These are phyloP conservation scores for Petrea volubilis DNA, from an alignment of 257 asterid genomes.

Conservation along the genomic window DNA sequence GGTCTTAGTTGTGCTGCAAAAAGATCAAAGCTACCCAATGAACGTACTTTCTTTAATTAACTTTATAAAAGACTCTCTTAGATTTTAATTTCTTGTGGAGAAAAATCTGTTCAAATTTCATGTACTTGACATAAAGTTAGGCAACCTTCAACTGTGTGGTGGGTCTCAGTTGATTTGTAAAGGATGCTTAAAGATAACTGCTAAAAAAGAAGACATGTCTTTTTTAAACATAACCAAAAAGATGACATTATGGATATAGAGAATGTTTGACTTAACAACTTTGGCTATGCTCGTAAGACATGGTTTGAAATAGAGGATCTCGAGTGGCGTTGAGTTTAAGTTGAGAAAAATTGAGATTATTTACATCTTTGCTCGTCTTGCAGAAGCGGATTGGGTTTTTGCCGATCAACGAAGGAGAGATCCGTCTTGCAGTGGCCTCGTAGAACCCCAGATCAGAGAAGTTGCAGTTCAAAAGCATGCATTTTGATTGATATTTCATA, in stretches of 20 bases:
- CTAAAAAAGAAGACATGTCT: background rate
- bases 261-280: background rate
- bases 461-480: background rate
- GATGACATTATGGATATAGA: background rate
- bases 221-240: background rate
- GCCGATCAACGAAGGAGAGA: constrained; percentile 65
- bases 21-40: background rate
- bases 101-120: background rate
- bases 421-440: constrained; percentile 49
- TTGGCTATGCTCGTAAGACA: background rate
- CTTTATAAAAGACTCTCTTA: background rate
- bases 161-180: background rate
- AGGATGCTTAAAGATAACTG: background rate
- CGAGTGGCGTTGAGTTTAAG: constrained; percentile 17
- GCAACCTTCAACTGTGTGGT: background rate
- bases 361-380: constrained; percentile 21
- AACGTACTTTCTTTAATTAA: background rate
- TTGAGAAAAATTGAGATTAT: background rate
- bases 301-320: background rate
- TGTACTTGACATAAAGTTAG: constrained; percentile 1
- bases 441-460: constrained; percentile 7
- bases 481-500: background rate
- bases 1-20: background rate
- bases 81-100: background rate
- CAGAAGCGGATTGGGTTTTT: constrained; percentile 85